phyloP scores from a whole-genome alignment of 2,329 filamentous ascomycete species.

The Sphaerulina vaccinii region DNA sequence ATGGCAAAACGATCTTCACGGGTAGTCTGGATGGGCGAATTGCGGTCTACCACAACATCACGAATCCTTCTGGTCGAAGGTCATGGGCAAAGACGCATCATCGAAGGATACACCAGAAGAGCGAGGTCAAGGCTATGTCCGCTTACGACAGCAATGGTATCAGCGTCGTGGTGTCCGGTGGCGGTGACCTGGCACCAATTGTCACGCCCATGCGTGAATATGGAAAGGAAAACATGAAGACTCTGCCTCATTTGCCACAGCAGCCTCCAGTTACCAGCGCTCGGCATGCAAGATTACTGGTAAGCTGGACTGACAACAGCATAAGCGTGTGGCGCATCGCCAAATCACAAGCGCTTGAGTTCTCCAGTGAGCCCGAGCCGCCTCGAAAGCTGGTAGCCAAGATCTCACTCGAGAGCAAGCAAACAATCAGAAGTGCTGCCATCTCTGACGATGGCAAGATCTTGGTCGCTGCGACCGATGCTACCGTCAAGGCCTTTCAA shows the following conservation, averaged over 20 bases:
- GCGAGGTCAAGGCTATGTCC: conserved; percentile 94
- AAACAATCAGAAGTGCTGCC: conserved; percentile 76
- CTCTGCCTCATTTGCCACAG: conserved; percentile 81
- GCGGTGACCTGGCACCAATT: conserved; percentile 78
- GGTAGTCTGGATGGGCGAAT: conserved; percentile 90
- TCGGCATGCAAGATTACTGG: conserved; percentile 68
- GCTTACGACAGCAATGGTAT: conserved; percentile 76
- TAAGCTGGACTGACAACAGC: conserved; percentile 91
- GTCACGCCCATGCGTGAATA: conserved; percentile 76
- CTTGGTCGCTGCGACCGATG: conserved; percentile 58
- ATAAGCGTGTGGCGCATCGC: conserved; percentile 75
- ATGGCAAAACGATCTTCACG: conserved; percentile 80
- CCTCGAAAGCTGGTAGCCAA: conserved; percentile 37
- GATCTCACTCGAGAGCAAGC: conserved; percentile 44
- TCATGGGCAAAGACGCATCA: conserved; percentile 87
- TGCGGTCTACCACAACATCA: conserved; percentile 71
- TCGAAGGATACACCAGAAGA: conserved; percentile 73
- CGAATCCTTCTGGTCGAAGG: conserved; percentile 45
- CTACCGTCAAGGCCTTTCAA: conserved; percentile 35
- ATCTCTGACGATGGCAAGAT: conserved; percentile 73
- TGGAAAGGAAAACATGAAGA: conserved; percentile 76
- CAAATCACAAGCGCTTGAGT: conserved; percentile 44
- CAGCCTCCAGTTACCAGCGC: conserved; percentile 71
- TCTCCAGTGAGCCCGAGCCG: conserved; percentile 21
- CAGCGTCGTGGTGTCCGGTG: conserved; percentile 88